Base-by-base conservation (phyloP, 495 filamentous ascomycete genomes). In the Antarctomyces pellizariae region DNA sequence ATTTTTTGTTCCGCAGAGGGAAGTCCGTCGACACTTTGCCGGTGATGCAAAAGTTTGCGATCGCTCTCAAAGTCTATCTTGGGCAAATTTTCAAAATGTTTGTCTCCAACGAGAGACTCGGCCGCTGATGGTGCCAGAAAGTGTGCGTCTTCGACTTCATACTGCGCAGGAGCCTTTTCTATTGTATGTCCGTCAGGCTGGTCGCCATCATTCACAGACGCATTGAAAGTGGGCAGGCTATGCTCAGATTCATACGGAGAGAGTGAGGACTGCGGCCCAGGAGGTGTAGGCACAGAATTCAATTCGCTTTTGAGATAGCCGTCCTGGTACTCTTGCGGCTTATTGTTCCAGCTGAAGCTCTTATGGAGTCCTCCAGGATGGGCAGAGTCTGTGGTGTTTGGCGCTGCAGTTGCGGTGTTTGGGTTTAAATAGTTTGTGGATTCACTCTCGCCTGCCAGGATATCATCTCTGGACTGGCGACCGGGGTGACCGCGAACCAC, bases 271-370 rank as follows among this genome's bases (percentile, higher is more conserved):
- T 8, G 37, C 34, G 6, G 41, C 29, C 22, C 44, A 38, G 12
- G 28, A 29, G 35, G 16, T 1, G 30, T 26, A 18, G 30, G 16
- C 10, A 24, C 14, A 15, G 14, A 20, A 14, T 32, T 18, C 8
- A 34, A 16, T 6, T 17, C 7, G 3, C 37, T 41, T 22, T 49
- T 47, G 2, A 36, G 34, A 4, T 52, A 30, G 0, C 36, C 47
- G 24, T 47, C 50, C 18, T 55, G 33, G 28, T 68, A 66, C 22
- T 63, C 60, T 8, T 58, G 53, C 0, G 61, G 52, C 34, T 62
- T 69, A 16, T 51, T 49, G 31, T 61, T 59, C 61, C 59, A 66
- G 0, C 56, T 56, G 26, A 67, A 64, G 31, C 57, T 44, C 41
- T 52, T 45, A 25, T 52, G 42, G 11, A 30, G 9, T 17, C 16